Percentiles rank a stretch among this genome's conserved stretches.
phyloP scores from a whole-genome alignment of 306 rosid species.

The Pterocarpus macrocarpus region DNA sequence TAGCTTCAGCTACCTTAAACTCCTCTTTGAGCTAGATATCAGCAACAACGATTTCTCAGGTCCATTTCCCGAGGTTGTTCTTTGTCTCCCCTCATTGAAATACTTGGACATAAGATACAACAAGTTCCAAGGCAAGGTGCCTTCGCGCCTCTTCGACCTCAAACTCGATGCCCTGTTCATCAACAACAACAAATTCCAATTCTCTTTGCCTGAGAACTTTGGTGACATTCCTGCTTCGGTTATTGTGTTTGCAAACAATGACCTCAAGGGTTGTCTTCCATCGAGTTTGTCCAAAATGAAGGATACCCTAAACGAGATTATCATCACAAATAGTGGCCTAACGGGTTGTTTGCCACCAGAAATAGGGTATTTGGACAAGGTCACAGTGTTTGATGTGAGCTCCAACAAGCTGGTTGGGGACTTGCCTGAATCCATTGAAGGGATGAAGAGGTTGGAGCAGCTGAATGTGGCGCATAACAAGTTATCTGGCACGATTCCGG shows the following conservation, averaged over 20 bases:
- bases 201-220: conserved; percentile 66
- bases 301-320: conserved; percentile 70
- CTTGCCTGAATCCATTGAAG: conserved; percentile 66
- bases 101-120: conserved; percentile 81
- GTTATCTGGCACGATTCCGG: conserved; percentile 74
- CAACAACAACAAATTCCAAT: conserved; percentile 72
- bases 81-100: conserved; percentile 58
- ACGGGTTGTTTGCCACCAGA: conserved; percentile 76
- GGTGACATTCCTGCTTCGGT: conserved; percentile 73
- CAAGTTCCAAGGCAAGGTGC: conserved; percentile 64
- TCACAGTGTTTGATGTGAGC: conserved; percentile 82
- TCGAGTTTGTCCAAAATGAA: conserved; percentile 65
- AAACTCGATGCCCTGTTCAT: conserved; percentile 84
- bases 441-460: conserved; percentile 81
- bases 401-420: conserved; percentile 66
- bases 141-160: conserved; percentile 62
- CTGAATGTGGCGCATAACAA: conserved; percentile 74
- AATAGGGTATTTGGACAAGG: conserved; percentile 61
- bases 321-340: conserved; percentile 68
- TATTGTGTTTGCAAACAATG: conserved; percentile 76
- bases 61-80: conserved; percentile 62
- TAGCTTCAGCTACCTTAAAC: conserved; percentile 51
- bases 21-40: conserved; percentile 74
- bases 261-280: conserved; percentile 72
- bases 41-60: conserved; percentile 86